Percentiles rank a stretch among this genome's conserved stretches.
These are phyloP conservation scores for Acer saccharum DNA, from an alignment of 345 rosid species.

Conservation along the genomic window DNA sequence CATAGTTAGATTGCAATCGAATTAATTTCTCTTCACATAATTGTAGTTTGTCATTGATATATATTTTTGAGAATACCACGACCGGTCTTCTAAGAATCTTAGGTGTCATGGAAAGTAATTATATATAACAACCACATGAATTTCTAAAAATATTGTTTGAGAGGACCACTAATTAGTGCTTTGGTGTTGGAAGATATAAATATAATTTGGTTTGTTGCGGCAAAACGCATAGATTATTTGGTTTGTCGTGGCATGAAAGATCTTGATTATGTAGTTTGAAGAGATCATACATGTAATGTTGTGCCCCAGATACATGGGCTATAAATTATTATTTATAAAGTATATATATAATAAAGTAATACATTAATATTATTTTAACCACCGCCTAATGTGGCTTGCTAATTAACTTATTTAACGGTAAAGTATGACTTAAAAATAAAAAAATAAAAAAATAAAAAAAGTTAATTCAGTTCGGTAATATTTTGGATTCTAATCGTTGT, in stretches of 20 bases:
- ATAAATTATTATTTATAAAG: too few species aligned
- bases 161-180: background rate
- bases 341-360: too few species aligned
- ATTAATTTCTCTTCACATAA: background rate
- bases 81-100: constrained; percentile 18
- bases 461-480: too few species aligned
- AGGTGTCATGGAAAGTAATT: background rate
- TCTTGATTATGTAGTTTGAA: background rate
- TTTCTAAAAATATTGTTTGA: background rate
- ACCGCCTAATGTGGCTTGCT: too few species aligned
- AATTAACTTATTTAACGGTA: too few species aligned
- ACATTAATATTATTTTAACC: too few species aligned
- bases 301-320: background rate
- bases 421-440: too few species aligned
- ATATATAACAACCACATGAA: background rate
- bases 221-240: background rate
- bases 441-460: too few species aligned
- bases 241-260: constrained; percentile 1
- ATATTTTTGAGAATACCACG: constrained; percentile 4
- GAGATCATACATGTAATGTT: constrained; percentile 10
- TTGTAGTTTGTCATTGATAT: background rate
- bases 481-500: too few species aligned
- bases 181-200: background rate
- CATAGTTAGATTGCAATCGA: constrained; percentile 10
- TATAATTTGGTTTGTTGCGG: background rate